These are phyloP conservation scores for Cystofilobasidium bisporidii DNA, from an alignment of 768 basidiomycete genomes.

Conservation along the genomic window DNA sequence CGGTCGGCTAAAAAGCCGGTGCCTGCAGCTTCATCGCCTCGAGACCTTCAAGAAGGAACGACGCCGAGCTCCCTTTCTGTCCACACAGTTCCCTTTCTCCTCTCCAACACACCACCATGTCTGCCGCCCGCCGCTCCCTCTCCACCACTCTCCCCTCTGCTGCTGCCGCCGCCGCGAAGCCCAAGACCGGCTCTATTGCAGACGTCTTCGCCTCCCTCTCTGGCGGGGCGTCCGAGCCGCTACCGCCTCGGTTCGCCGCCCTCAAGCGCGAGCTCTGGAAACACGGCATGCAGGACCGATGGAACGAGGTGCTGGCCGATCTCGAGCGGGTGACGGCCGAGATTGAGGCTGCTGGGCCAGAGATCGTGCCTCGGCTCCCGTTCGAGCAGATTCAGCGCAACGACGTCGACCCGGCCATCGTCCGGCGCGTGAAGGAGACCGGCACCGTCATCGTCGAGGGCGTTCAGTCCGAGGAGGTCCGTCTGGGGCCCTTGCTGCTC, in stretches of 20 bases:
- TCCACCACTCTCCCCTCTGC: too few species aligned
- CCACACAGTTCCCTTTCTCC: too few species aligned
- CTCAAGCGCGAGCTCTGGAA: conserved; percentile 47
- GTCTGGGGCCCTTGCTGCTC: background rate
- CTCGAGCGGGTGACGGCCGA: conserved; percentile 47
- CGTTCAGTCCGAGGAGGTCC: conserved; percentile 45
- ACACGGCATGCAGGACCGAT: conserved; percentile 44
- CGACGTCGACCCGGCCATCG: conserved; percentile 17
- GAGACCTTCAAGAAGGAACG: too few species aligned
- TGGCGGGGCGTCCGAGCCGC: conserved; percentile 40
- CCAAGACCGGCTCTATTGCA: conserved; percentile 4
- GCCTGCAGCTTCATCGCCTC: too few species aligned
- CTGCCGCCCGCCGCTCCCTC: too few species aligned
- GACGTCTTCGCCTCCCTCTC: conserved; percentile 36
- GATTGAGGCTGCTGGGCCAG: conserved; percentile 46
- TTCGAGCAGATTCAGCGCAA: conserved; percentile 13
- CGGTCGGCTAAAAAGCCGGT: too few species aligned
- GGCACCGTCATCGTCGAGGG: conserved; percentile 54
- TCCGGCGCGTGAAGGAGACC: conserved; percentile 44
- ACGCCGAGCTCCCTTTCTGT: too few species aligned
- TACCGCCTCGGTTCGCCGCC: conserved; percentile 53
- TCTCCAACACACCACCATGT: too few species aligned
- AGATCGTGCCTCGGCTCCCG: conserved; percentile 29
- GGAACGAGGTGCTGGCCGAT: conserved; percentile 50
- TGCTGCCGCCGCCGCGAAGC: too few species aligned